phyloP scores from a whole-genome alignment of 1,284 basidiomycete species.

The Ceratobasidium sp. region DNA sequence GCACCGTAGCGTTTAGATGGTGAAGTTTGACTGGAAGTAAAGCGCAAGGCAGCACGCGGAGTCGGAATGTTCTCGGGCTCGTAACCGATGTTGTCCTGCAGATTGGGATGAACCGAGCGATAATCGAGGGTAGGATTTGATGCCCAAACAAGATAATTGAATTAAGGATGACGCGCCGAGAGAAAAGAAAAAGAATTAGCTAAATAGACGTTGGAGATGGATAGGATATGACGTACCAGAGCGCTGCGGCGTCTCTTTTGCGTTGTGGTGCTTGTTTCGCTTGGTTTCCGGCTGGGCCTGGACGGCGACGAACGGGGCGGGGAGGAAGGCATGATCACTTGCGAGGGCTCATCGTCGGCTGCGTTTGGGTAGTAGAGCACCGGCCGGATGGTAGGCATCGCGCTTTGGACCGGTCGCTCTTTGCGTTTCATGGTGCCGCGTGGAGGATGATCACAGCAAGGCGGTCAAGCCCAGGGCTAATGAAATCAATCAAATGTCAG shows the following conservation, averaged over 20 bases:
- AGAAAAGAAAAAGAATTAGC: neutral
- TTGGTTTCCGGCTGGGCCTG: neutral
- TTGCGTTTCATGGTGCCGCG: slow-evolving; percentile 29
- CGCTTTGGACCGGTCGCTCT: neutral
- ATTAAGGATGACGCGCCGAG: neutral
- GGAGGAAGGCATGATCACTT: slow-evolving; percentile 26
- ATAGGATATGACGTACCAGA: slow-evolving; percentile 19
- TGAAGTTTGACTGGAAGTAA: neutral
- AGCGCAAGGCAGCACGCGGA: neutral
- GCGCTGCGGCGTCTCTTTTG: slow-evolving; percentile 11
- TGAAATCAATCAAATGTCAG: neutral
- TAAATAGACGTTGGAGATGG: neutral
- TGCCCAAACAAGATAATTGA: neutral
- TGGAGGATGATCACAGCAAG: neutral
- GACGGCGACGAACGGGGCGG: slow-evolving; percentile 9
- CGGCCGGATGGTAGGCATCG: neutral
- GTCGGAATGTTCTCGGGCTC: slow-evolving; percentile 35
- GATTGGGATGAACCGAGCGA: too few species aligned
- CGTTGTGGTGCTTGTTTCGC: neutral
- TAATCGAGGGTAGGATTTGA: slow-evolving; percentile 1
- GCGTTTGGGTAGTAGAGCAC: slow-evolving; percentile 28
- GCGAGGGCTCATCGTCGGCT: slow-evolving; percentile 5
- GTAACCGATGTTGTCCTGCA: slow-evolving; percentile 39
- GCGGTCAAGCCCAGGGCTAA: slow-evolving; percentile 1
- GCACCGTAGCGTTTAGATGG: neutral